These are phyloP conservation scores for Arachnomyces sp. DNA, from an alignment of 2,329 filamentous ascomycete species.

Conservation along the genomic window DNA sequence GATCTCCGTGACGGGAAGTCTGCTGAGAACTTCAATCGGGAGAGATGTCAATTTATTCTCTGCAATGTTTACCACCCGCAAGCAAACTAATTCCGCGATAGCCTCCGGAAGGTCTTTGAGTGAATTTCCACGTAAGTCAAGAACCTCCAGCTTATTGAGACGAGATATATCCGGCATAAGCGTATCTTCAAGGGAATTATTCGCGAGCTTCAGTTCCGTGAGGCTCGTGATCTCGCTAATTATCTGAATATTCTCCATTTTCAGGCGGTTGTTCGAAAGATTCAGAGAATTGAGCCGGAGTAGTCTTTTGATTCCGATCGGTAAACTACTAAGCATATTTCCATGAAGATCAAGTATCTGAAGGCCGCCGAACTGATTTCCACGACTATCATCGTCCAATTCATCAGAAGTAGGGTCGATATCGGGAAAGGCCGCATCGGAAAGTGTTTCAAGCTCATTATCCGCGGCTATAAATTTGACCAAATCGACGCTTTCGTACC, in stretches of 20 bases:
- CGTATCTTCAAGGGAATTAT: conserved; percentile 65
- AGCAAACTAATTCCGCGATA: conserved; percentile 57
- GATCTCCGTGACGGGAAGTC: conserved; percentile 65
- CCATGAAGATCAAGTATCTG: conserved; percentile 81
- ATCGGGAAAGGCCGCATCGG: conserved; percentile 74
- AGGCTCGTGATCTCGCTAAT: conserved; percentile 66
- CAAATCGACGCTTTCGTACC: conserved; percentile 88
- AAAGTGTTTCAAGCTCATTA: conserved; percentile 72
- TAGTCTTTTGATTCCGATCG: conserved; percentile 66
- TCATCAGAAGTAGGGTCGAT: conserved; percentile 47
- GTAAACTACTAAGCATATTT: conserved; percentile 66
- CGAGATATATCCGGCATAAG: conserved; percentile 57
- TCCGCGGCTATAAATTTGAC: conserved; percentile 78
- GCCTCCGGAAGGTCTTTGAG: conserved; percentile 63
- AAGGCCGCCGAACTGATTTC: conserved; percentile 72
- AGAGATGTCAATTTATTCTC: conserved; percentile 68
- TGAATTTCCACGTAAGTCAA: conserved; percentile 77
- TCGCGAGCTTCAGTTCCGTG: conserved; percentile 71
- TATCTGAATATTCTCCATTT: conserved; percentile 62
- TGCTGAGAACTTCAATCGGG: conserved; percentile 61
- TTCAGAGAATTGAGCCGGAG: conserved; percentile 73
- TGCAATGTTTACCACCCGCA: conserved; percentile 71
- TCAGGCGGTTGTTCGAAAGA: conserved; percentile 73
- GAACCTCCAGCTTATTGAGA: conserved; percentile 63
- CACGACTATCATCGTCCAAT: conserved; percentile 58